Evolutionary conservation across 2,329 filamentous ascomycete genomes (phyloP).

Genomic region (Penicillium palitans): DNA sequence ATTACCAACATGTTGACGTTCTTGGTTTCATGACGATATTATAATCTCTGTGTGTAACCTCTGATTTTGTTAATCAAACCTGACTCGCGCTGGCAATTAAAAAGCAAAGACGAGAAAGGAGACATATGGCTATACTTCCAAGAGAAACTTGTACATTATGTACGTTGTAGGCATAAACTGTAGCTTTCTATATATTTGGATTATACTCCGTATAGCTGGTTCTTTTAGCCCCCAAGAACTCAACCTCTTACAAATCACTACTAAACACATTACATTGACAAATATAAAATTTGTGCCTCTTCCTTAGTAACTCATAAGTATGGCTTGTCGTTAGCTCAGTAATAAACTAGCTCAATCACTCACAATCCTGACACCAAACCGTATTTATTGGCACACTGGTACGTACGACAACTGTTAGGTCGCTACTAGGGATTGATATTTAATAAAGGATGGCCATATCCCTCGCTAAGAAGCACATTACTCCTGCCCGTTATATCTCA

Average conservation of each 20-base stretch:
- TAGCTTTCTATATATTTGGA: neutral
- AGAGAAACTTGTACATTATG: neutral
- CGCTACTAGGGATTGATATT: neutral
- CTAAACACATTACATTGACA: neutral
- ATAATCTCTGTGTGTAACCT: neutral
- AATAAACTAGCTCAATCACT: neutral
- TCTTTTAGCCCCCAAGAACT: neutral
- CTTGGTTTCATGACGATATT: no score
- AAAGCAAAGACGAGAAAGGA: neutral
- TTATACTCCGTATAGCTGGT: neutral
- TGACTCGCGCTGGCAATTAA: neutral
- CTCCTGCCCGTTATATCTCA: no score
- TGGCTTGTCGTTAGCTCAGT: neutral
- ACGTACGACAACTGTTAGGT: neutral
- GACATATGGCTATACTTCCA: neutral
- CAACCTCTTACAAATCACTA: neutral
- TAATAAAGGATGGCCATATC: neutral
- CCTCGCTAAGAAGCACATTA: no score
- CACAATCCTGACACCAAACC: neutral
- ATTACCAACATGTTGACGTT: neutral
- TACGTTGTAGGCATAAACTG: neutral
- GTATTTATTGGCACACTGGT: neutral
- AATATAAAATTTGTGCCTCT: neutral
- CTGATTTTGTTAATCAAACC: neutral
- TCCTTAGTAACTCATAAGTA: neutral